These are phyloP conservation scores for Sisymbrium altissimum DNA, from an alignment of 345 rosid genomes.

Conservation along the genomic window DNA sequence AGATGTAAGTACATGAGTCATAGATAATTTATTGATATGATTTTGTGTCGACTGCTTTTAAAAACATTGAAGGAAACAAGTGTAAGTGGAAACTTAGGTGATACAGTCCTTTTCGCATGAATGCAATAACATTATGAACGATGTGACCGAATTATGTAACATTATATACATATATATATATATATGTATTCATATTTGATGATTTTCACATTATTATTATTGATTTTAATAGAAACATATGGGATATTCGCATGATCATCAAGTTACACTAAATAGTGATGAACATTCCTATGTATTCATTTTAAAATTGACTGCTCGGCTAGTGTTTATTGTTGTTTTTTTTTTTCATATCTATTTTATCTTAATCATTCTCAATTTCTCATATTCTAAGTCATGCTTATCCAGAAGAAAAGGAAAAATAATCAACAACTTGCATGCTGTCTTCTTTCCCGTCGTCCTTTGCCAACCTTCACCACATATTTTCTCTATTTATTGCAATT, in stretches of 20 bases:
- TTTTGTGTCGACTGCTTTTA: neutral
- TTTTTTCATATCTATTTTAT: neutral
- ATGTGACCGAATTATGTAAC: neutral
- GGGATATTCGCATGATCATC: conserved; percentile 7
- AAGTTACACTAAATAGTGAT: conserved; percentile 6
- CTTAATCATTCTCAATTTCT: conserved; percentile 12
- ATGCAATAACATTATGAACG: conserved; percentile 12
- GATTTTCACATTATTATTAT: neutral
- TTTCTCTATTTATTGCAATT: neutral
- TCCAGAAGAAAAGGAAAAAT: conserved; percentile 14
- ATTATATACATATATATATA: neutral
- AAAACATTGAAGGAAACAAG: conserved; percentile 31
- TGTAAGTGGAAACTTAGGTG: conserved; percentile 41
- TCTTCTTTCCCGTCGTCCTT: conserved; percentile 2
- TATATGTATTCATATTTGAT: neutral
- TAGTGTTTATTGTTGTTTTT: conserved; percentile 3
- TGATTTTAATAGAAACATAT: too few relatives aligned
- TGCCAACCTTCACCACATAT: conserved; percentile 25
- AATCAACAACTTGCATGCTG: conserved; percentile 19
- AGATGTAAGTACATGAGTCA: conserved; percentile 10
- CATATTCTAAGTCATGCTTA: conserved; percentile 29
- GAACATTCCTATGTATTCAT: neutral
- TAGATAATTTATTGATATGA: neutral
- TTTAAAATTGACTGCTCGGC: neutral
- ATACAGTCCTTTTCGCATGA: conserved; percentile 17